Evolutionary conservation across 208 protist species (phyloP).

Genomic region (Wallacemonas sp.): DNA sequence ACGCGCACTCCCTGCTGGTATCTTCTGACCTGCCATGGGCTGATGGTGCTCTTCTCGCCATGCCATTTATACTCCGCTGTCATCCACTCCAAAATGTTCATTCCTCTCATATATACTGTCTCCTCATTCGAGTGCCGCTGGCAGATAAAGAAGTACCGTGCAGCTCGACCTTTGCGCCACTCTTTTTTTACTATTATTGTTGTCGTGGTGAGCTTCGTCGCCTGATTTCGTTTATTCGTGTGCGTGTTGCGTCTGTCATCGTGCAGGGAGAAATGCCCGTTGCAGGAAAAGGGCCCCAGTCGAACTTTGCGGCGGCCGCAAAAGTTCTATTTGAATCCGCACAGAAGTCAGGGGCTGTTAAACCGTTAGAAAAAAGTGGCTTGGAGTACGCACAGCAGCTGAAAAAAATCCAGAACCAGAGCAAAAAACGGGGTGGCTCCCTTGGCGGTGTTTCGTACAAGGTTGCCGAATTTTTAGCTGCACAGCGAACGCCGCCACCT

Average conservation of each 20-base stretch:
- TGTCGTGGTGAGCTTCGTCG: too few species aligned
- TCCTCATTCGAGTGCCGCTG: too few species aligned
- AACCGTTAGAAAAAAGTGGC: conserved; percentile 56
- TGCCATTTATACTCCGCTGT: too few species aligned
- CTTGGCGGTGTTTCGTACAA: conserved; percentile 84
- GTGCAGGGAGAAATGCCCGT: not conserved
- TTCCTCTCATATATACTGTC: not conserved
- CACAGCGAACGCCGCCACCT: conserved; percentile 44
- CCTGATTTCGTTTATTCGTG: too few species aligned
- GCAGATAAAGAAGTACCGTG: too few species aligned
- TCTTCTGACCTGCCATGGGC: too few species aligned
- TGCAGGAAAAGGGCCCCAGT: conserved; percentile 12
- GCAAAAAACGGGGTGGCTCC: conserved; percentile 71
- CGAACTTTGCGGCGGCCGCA: conserved; percentile 73
- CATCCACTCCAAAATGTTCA: not conserved
- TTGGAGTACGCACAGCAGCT: conserved; percentile 71
- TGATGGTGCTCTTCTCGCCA: too few species aligned
- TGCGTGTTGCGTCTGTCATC: not conserved
- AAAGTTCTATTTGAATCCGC: conserved; percentile 86
- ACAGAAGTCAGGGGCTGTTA: conserved; percentile 73
- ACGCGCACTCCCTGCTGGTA: too few species aligned
- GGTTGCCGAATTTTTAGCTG: conserved; percentile 79
- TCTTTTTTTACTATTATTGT: too few species aligned
- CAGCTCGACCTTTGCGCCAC: too few species aligned
- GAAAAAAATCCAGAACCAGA: conserved; percentile 80